Evolutionary conservation across 148 eudicot genomes (phyloP).

Genomic region (Rhododendron williamsianum): DNA sequence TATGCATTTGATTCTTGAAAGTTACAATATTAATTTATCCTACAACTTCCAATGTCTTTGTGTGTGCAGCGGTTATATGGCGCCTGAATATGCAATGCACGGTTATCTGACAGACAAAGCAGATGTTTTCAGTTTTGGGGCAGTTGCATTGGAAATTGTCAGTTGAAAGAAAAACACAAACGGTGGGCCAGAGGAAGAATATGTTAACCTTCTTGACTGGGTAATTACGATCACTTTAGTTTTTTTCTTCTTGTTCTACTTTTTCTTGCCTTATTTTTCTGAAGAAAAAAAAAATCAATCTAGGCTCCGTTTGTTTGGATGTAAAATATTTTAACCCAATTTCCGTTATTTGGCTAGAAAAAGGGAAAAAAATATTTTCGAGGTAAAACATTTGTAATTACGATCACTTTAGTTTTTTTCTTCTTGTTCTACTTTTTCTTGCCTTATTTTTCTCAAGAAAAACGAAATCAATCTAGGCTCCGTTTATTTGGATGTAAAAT

Average conservation of each 20-base stretch:
- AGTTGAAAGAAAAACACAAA: constrained; percentile 56
- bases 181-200: constrained; percentile 47
- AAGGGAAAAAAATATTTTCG: too few relatives aligned
- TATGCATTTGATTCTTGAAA: background rate
- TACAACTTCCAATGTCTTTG: background rate
- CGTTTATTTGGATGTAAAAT: too few relatives aligned
- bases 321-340: too few relatives aligned
- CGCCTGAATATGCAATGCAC: constrained; percentile 31
- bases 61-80: constrained; percentile 33
- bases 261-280: background rate
- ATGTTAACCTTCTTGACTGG: constrained; percentile 61
- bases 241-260: background rate
- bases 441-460: too few relatives aligned
- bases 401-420: too few relatives aligned
- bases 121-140: constrained; percentile 56
- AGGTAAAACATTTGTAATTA: too few relatives aligned
- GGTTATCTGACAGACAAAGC: constrained; percentile 50
- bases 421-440: too few relatives aligned
- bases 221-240: constrained; percentile 17
- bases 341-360: too few relatives aligned
- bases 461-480: too few relatives aligned
- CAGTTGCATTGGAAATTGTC: constrained; percentile 51
- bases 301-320: too few relatives aligned
- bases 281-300: background rate
- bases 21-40: background rate